Base-by-base conservation (phyloP, 1,284 basidiomycete genomes). In the Xerocomus amazonicus region DNA sequence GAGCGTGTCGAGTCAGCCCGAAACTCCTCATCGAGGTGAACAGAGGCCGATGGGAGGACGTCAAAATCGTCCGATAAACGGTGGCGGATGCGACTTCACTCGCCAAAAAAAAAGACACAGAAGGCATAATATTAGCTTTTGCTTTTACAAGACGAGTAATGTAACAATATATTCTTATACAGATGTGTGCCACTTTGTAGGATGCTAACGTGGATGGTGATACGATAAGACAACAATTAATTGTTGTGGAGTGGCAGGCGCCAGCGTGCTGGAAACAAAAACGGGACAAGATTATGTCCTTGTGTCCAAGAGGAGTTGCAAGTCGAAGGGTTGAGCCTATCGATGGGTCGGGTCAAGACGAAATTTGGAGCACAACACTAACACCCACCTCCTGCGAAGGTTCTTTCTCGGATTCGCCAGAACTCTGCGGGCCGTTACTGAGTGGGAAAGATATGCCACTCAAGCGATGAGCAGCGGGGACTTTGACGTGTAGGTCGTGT, bases 11-110 rank as follows among this genome's bases (percentile, higher is more conserved):
- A 42, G 59, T 82, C 17, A 68, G 74, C 6, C 56, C 60, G 34
- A 70, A 65, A 16, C 63, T 80, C 33, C 49, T 75, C 19, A 54
- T 52, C 28, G 74, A 67, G 48, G 60, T 87, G 39, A 86, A 87
- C 55, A 68, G 70, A 57, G 75, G 76, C 0, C 74, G 81, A 55
- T 85, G 83, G 83, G 76, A 78, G 50, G 82, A 84, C 57, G 73
- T 87, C 27, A 66, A 67, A 38, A 61, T 86, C 51, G 60, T 83
- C 50, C 68, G 67, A 47, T 72, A 12, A 31, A 23, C 19, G 19
- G 29, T 31, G 29, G 29, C 29, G 9, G 12, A 31, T 31, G 29
- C 3, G 19, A 23, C 19, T 23, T 31, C 29, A 31, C 29, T 23
- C 3, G 19, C 19, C 3, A 23, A 2, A 23, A 23, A 23, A 71